Evolutionary conservation across 2,329 filamentous ascomycete genomes (phyloP).

Genomic region (Sclerotiophoma versabilis): DNA sequence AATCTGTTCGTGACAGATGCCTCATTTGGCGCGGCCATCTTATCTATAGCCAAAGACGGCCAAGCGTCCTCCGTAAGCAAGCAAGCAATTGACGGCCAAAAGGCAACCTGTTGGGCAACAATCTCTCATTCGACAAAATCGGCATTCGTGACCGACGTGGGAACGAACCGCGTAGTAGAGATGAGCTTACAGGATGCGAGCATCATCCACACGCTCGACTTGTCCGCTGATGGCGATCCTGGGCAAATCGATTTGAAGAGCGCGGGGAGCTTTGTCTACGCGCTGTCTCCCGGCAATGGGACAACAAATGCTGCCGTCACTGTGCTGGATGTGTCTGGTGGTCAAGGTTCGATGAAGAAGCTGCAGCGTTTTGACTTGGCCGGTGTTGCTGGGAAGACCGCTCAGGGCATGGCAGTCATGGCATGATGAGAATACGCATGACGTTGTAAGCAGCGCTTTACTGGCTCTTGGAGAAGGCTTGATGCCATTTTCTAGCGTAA

Average conservation of each 20-base stretch:
- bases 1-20: not conserved
- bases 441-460: too few species aligned
- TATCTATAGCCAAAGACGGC: not conserved
- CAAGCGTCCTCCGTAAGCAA: not conserved
- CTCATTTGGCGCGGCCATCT: not conserved
- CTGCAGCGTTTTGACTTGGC: constrained; percentile 50
- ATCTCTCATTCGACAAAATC: constrained; percentile 55
- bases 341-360: constrained; percentile 33
- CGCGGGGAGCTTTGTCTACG: not conserved
- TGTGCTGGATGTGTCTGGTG: constrained; percentile 49
- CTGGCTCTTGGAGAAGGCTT: too few species aligned
- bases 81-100: not conserved
- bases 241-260: not conserved
- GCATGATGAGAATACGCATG: too few species aligned
- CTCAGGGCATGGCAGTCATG: constrained; percentile 46
- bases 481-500: too few species aligned
- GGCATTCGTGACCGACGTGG: constrained; percentile 67
- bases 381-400: constrained; percentile 34
- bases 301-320: constrained; percentile 39
- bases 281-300: not conserved
- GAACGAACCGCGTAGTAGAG: constrained; percentile 62
- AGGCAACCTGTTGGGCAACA: not conserved
- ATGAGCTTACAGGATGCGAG: constrained; percentile 60
- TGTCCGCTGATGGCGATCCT: constrained; percentile 4
- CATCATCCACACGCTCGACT: constrained; percentile 54